A percentile compares a stretch with the other conserved stretches of the same genome.
Conservation (phyloP, 495 filamentous ascomycete species). For the Podospora appendiculata region DNA sequence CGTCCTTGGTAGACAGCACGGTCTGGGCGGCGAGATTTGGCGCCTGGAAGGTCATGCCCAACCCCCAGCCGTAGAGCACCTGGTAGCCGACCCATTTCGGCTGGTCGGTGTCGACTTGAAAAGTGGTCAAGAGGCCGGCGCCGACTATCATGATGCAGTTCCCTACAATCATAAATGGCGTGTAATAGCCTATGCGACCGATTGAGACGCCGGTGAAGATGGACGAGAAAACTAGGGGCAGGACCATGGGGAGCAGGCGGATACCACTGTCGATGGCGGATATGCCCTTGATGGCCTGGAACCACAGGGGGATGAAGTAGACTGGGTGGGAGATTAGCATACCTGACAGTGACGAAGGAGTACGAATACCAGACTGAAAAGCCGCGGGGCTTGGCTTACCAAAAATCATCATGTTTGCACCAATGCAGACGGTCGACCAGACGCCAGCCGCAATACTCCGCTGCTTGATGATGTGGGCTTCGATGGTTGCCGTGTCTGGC, state of each 20-base stretch:
- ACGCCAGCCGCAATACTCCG: conserved; percentile 49
- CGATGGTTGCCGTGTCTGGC: conserved; percentile 59
- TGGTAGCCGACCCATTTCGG: conserved; percentile 54
- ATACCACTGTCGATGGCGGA: conserved; percentile 41
- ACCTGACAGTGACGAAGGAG: background rate
- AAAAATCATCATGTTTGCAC: conserved; percentile 25
- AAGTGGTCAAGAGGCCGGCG: conserved; percentile 56
- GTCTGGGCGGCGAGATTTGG: conserved; percentile 32
- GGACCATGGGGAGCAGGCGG: conserved; percentile 37
- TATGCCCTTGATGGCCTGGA: conserved; percentile 50
- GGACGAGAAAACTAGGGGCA: conserved; percentile 22
- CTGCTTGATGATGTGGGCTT: conserved; percentile 57
- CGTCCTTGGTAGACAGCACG: conserved; percentile 42
- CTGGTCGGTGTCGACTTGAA: conserved; percentile 21
- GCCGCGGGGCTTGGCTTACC: conserved; percentile 49
- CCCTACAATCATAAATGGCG: conserved; percentile 55
- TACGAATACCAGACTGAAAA: background rate
- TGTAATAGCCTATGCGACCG: conserved; percentile 49
- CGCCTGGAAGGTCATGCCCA: conserved; percentile 30
- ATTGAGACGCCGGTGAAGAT: conserved; percentile 36
- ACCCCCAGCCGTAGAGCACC: conserved; percentile 41
- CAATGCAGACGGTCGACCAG: conserved; percentile 24
- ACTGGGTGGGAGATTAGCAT: conserved; percentile 10
- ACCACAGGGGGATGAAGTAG: conserved; percentile 55
- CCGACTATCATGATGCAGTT: conserved; percentile 51